These are phyloP conservation scores for Suillus decipiens DNA, from an alignment of 768 basidiomycete species.

Conservation along the genomic window DNA sequence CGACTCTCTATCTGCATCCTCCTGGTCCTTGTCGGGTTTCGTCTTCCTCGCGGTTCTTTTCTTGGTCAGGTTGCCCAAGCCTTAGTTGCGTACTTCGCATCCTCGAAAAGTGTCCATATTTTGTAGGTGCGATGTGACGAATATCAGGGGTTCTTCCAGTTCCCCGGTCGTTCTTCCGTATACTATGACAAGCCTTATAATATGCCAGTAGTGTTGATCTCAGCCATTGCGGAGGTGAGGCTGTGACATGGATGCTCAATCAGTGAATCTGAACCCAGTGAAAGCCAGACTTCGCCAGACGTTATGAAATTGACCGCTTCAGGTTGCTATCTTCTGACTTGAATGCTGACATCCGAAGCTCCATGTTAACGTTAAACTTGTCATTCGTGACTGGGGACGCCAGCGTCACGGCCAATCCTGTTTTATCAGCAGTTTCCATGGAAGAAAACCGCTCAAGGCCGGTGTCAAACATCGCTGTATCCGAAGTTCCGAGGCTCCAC, in stretches of 20 bases:
- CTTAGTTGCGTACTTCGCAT: too few relatives aligned
- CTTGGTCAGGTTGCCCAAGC: too few relatives aligned
- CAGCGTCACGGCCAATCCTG: slow-evolving; percentile 51
- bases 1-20: too few relatives aligned
- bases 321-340: neutral
- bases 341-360: neutral
- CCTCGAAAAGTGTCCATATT: too few relatives aligned
- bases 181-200: neutral
- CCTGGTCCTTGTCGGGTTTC: too few relatives aligned
- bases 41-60: too few relatives aligned
- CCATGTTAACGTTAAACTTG: neutral
- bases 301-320: neutral
- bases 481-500: slow-evolving; percentile 25
- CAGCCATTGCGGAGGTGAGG: neutral
- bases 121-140: too few relatives aligned
- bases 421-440: slow-evolving; percentile 60
- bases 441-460: slow-evolving; percentile 61
- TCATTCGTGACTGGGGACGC: neutral
- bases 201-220: neutral
- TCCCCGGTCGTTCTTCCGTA: neutral
- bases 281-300: neutral
- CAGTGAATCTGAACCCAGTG: neutral
- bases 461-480: slow-evolving; percentile 51
- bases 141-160: neutral
- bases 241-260: neutral